These are phyloP conservation scores for Malassezia restricta DNA, from an alignment of 1,284 basidiomycete genomes.

Conservation along the genomic window DNA sequence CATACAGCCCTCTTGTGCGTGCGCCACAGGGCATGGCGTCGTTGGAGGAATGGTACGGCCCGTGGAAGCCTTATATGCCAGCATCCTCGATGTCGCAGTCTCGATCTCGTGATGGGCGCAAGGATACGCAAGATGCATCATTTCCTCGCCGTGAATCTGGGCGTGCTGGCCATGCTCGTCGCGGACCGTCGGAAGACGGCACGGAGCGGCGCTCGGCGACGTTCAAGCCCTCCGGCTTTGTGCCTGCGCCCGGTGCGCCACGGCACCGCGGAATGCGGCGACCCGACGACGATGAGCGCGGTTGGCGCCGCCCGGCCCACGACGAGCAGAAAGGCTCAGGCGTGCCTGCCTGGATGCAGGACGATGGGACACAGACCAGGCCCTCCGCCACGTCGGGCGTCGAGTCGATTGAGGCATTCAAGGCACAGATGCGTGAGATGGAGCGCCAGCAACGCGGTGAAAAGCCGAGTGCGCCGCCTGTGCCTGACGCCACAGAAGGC, in stretches of 20 bases:
- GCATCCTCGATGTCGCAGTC: background rate
- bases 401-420: conserved; percentile 79
- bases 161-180: background rate
- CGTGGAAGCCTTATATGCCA: conserved; percentile 13
- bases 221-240: background rate
- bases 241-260: background rate
- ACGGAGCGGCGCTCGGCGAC: background rate
- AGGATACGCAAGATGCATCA: background rate
- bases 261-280: background rate
- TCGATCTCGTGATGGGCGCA: background rate
- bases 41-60: conserved; percentile 13
- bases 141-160: background rate
- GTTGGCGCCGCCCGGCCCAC: background rate
- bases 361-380: conserved; percentile 53
- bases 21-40: conserved; percentile 48
- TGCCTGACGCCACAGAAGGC: background rate
- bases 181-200: background rate
- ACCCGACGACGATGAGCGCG: background rate
- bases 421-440: conserved; percentile 71
- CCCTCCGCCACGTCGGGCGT: conserved; percentile 15
- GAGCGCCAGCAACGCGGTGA: conserved; percentile 51
- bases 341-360: conserved; percentile 84
- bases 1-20: conserved; percentile 61
- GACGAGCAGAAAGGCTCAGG: conserved; percentile 38
- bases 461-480: background rate